phyloP scores from a whole-genome alignment of 768 basidiomycete genomes.

The Holtermannia corniformis region DNA sequence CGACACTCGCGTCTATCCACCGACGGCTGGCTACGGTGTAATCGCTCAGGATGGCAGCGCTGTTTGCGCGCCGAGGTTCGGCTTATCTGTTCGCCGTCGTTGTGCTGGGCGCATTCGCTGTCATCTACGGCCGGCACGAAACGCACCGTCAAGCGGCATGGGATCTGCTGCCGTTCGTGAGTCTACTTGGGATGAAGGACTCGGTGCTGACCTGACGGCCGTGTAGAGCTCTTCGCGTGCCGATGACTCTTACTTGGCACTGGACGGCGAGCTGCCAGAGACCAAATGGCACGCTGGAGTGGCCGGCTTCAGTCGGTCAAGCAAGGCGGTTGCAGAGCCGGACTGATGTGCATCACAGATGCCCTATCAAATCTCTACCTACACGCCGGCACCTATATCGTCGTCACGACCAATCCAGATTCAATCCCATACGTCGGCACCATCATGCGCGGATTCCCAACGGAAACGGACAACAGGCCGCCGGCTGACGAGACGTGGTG shows the following conservation, averaged over 20 bases:
- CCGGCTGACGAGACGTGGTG: constrained; percentile 18
- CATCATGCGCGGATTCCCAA: constrained; percentile 18
- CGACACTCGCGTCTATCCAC: too few species aligned
- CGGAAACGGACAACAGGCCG: constrained; percentile 5
- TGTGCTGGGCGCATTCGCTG: neutral
- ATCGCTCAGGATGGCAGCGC: neutral
- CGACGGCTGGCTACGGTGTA: too few species aligned
- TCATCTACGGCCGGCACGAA: neutral
- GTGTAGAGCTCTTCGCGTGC: neutral
- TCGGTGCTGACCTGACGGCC: neutral
- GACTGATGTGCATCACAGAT: constrained; percentile 1
- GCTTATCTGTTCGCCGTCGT: neutral
- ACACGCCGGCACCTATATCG: constrained; percentile 18
- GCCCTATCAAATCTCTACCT: constrained; percentile 26
- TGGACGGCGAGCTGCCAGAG: constrained; percentile 3
- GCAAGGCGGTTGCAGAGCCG: neutral
- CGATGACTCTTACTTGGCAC: neutral
- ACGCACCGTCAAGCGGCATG: neutral
- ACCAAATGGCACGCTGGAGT: constrained; percentile 18
- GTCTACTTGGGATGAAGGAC: too few species aligned
- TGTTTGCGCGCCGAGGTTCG: neutral
- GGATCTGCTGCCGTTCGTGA: neutral
- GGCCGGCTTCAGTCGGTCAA: constrained; percentile 21
- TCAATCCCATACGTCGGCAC: constrained; percentile 11
- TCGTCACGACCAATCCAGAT: constrained; percentile 12